phyloP scores from a whole-genome alignment of 257 asterid genomes.

The Solanum medicagineum region DNA sequence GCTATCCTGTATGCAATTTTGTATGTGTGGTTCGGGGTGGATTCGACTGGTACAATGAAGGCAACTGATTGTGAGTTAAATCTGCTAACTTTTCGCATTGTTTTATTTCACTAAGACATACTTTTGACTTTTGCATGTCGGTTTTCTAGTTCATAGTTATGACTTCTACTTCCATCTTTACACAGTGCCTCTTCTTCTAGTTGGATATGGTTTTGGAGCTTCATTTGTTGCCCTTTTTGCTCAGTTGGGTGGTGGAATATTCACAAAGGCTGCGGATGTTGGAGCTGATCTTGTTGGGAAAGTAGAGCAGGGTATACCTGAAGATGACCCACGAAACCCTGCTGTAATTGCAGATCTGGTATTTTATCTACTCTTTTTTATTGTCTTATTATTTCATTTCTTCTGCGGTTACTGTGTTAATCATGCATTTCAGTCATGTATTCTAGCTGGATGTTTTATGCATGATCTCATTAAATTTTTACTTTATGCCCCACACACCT shows the following conservation, averaged over 20 bases:
- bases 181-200: slow-evolving; percentile 97
- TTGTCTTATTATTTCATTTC: not conserved
- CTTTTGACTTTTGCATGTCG: not conserved
- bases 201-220: slow-evolving; percentile 99
- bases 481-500: not conserved
- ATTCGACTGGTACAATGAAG: slow-evolving; percentile 80
- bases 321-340: slow-evolving; percentile 98
- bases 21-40: slow-evolving; percentile 89
- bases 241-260: slow-evolving; percentile 98
- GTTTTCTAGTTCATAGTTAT: not conserved
- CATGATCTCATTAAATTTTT: not conserved
- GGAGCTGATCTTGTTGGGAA: slow-evolving; percentile 99
- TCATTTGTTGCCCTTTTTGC: slow-evolving; percentile 99
- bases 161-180: not conserved
- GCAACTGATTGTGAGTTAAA: slow-evolving; percentile 71
- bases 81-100: slow-evolving; percentile 4
- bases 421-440: not conserved
- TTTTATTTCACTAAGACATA: not conserved
- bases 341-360: slow-evolving; percentile 99
- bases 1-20: slow-evolving; percentile 78
- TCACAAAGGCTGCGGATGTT: slow-evolving; percentile 96
- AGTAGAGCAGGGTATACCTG: slow-evolving; percentile 98
- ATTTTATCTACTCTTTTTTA: slow-evolving; percentile 4
- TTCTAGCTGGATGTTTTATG: not conserved
- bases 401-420: slow-evolving; percentile 1